Base-by-base conservation (phyloP, 768 basidiomycete species). In the Kwoniella botswanensis region DNA sequence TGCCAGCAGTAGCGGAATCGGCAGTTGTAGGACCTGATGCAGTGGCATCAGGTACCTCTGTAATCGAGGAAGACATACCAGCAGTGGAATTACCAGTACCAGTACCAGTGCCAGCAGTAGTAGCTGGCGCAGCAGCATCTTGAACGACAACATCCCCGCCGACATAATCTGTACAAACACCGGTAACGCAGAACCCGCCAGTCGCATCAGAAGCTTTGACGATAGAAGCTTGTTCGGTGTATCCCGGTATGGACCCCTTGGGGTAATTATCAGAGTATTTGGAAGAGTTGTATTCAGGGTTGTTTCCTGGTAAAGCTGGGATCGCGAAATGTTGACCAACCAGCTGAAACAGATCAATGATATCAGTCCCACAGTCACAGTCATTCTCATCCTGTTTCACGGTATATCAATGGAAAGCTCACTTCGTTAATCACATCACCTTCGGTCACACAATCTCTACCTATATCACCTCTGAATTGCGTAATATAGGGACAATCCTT, bases 221-320 rank as follows among this genome's bases (percentile, higher is more conserved):
- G 54, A 77, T 46, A 0, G 54, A 21, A 22, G 74, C 65, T 21
- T 62, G 41, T 53, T 77, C 76, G 58, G 42, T 54, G 41, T 70
- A 74, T 17, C 43, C 59, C n/a, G 54, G 46, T 11, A 41, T 46
- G 3, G 65, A 17, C 6, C 41, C 4, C 58, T 72, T 71, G 44
- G 72, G 68, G 22, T 74, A 67, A 35, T 58, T 63, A 3, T 56
- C n/a, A 13, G 64, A 42, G 1, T 59, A 11, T 26, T 44, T 46
- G 26, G 76, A 77, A n/a, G 76, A 74, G 62, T 75, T 75, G 72
- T 44, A 75, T 54, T 73, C 67, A 24, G 62, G 64, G 57, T 78
- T 78, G 55, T 74, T 71, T 1, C 74, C 74, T 22, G 74, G 76
- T 26, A 78, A 54, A 3, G 54, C 26, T 18, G 58, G 43, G 17